Evolutionary conservation across 768 basidiomycete species (phyloP), one percentile per base, ranked within the genome.

Genomic region (Solioccasus polychromus): DNA sequence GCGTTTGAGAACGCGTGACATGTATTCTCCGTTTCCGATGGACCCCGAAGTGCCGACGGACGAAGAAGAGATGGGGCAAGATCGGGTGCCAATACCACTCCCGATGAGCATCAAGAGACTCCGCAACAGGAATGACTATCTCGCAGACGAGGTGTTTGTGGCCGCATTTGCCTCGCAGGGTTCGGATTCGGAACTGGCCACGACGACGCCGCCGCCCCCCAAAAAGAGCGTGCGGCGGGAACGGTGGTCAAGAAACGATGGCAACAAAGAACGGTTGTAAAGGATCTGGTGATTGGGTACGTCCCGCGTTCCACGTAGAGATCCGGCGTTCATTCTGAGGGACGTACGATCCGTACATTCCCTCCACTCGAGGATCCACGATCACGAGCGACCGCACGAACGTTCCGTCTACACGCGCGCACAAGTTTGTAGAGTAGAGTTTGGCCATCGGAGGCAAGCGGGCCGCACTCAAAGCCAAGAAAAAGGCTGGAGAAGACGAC

Each of bases 101-200:
- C 42, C 15, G 36, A 30, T 18, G 37, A 45, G 35, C 11, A 25
- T 20, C 37, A 35, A 32, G 15, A 49, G 20, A 25, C 38, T 36
- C 25, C 60, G 67, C 35, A 62, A 67, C 15, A 69, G 71, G 41
- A 59, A 68, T 3, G 68, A 77, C 37, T 78, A 84, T 61, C 79
- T 86, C 23, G 80, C 82, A 2, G 84, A 85, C 54, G 77, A 82
- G 50, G 68, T 85, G 17, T 87, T 86, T 60, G 53, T 66, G 0
- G 70, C 79, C 47, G 83, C 82, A 0, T 79, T 83, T 51, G 57
- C 71, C 4, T 67, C 75, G 2, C 64, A 60, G 31, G 48, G 41
- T 30, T 51, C 50, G 36, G 48, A 52, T 30, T 51, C 51, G 36
- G 48, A 53, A 36, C 20, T n/a, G n/a, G n/a, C n/a, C n/a, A n/a